These are phyloP conservation scores for Helenozyma rhizophorensis DNA, from an alignment of 805 yeast species.

Conservation along the genomic window DNA sequence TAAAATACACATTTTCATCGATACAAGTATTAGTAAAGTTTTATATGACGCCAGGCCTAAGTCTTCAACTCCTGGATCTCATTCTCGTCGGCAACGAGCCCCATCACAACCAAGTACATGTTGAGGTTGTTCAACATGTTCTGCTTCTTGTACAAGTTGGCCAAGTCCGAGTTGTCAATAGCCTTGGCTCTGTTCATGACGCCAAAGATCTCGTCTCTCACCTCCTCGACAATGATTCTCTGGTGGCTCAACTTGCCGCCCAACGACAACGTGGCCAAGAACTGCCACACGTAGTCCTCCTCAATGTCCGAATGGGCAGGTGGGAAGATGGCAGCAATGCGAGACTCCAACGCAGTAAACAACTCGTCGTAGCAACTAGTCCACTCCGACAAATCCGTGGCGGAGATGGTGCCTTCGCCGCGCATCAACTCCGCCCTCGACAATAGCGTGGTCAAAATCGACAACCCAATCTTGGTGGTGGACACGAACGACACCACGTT, in stretches of 20 bases:
- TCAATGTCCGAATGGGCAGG: conserved; percentile 46
- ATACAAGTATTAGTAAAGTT: too few relatives aligned
- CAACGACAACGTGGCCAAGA: conserved; percentile 86
- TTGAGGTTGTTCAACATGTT: conserved; percentile 76
- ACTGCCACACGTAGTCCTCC: conserved; percentile 92
- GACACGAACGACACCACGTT: conserved; percentile 67
- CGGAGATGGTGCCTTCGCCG: conserved; percentile 65
- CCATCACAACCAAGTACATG: conserved; percentile 93
- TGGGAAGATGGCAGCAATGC: conserved; percentile 78
- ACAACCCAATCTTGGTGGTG: conserved; percentile 75
- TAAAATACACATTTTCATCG: too few relatives aligned
- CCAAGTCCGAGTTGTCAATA: conserved; percentile 45
- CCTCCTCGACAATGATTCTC: conserved; percentile 89
- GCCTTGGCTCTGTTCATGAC: conserved; percentile 75
- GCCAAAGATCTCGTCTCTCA: conserved; percentile 88
- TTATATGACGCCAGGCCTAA: conserved; percentile 9
- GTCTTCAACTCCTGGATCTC: conserved; percentile 71
- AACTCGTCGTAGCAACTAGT: conserved; percentile 73
- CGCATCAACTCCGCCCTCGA: conserved; percentile 89
- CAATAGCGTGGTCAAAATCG: conserved; percentile 81
- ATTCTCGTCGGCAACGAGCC: conserved; percentile 84
- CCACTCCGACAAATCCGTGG: conserved; percentile 66
- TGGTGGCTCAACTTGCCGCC: conserved; percentile 90
- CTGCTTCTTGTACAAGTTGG: conserved; percentile 43
- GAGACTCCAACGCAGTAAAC: conserved; percentile 74